Percentiles rank a stretch among this genome's conserved stretches.
phyloP scores from a whole-genome alignment of 148 eudicot genomes.

The Cornus suecica region DNA sequence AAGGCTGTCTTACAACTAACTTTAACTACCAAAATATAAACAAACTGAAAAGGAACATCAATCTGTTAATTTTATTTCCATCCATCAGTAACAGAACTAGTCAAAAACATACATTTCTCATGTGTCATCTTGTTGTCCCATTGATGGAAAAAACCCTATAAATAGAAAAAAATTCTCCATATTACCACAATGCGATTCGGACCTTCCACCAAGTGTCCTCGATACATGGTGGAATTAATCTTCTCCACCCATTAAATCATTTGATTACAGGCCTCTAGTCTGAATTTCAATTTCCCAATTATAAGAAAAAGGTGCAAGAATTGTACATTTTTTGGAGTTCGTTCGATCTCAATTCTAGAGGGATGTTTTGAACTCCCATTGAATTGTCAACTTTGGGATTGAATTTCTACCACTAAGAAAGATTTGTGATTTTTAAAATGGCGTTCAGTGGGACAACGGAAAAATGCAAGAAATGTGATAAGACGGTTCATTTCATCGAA shows the following conservation, averaged over 20 bases:
- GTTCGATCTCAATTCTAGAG: not conserved
- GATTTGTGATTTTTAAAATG: constrained; percentile 25
- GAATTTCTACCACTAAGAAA: not conserved
- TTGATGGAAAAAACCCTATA: not conserved
- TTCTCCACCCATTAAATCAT: constrained; percentile 4
- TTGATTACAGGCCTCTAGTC: not conserved
- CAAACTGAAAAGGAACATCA: not conserved
- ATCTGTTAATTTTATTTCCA: not conserved
- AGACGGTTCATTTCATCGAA: constrained; percentile 69
- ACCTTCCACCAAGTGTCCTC: not conserved
- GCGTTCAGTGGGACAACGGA: constrained; percentile 62
- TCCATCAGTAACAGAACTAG: not conserved
- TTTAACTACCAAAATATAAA: not conserved
- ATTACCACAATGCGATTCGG: constrained; percentile 4
- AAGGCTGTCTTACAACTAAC: not conserved
- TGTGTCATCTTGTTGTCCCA: not conserved
- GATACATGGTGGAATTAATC: constrained; percentile 3
- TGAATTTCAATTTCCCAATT: not conserved
- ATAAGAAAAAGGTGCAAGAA: constrained; percentile 5
- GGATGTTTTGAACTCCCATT: not conserved
- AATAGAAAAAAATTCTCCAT: not conserved
- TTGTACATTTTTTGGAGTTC: not conserved
- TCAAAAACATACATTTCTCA: not conserved
- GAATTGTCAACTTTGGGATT: not conserved
- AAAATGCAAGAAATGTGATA: constrained; percentile 90